Percentiles rank a stretch among this genome's conserved stretches.
Evolutionary conservation across 306 rosid species (phyloP).

Genomic region (Glycine tomentella): DNA sequence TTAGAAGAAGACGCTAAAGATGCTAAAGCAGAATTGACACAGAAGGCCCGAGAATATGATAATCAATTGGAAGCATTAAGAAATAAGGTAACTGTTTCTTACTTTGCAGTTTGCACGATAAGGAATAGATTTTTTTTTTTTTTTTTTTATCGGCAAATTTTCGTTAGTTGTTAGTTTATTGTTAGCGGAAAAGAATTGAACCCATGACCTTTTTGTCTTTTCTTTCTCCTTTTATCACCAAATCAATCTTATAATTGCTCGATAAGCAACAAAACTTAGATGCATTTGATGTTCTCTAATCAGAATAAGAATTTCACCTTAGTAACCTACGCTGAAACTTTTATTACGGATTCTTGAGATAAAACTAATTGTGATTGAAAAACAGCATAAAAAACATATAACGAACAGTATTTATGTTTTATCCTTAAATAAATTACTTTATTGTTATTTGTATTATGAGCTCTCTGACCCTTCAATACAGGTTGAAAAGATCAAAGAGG

Average conservation of each 20-base stretch:
- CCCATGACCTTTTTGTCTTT: too few relatives aligned
- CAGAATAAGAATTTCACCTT: neutral
- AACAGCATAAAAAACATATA: neutral
- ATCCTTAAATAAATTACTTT: neutral
- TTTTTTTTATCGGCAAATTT: too few relatives aligned
- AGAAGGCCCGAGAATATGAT: slow-evolving; percentile 60
- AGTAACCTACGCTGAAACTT: too few relatives aligned
- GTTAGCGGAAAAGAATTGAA: too few relatives aligned
- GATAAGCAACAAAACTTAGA: neutral
- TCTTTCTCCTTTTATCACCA: too few relatives aligned
- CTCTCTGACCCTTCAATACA: slow-evolving; percentile 30
- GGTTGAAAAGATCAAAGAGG: slow-evolving; percentile 60
- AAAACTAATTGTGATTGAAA: neutral
- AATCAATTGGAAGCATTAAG: slow-evolving; percentile 51
- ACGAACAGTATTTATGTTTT: neutral
- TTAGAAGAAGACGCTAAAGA: slow-evolving; percentile 55
- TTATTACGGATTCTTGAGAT: neutral
- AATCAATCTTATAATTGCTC: too few relatives aligned
- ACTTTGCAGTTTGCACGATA: neutral
- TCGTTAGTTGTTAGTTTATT: too few relatives aligned
- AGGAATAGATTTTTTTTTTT: neutral
- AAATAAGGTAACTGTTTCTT: slow-evolving; percentile 2
- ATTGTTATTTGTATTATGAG: neutral
- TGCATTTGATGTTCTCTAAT: neutral
- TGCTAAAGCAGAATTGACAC: slow-evolving; percentile 28